These are phyloP conservation scores for Rhodotorula diobovata DNA, from an alignment of 768 basidiomycete species.

Conservation along the genomic window DNA sequence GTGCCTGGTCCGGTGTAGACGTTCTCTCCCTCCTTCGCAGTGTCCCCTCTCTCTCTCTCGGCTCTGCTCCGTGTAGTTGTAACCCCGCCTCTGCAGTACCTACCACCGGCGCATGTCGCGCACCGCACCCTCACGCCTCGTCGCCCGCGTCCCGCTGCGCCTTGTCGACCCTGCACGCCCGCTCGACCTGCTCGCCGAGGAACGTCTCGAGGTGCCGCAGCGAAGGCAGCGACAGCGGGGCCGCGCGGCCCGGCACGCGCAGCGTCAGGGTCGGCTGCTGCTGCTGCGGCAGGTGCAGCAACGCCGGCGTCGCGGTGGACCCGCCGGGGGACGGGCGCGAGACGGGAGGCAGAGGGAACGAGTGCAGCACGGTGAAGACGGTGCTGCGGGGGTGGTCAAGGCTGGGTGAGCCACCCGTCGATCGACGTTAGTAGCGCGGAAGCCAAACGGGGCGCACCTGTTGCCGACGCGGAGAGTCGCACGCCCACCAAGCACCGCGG, in stretches of 20 bases:
- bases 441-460: background rate
- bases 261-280: slow-evolving; percentile 11
- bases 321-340: background rate
- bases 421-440: background rate
- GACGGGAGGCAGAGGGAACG: slow-evolving; percentile 16
- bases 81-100: background rate
- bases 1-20: no score
- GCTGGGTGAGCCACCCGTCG: background rate
- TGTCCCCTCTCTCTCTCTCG: no score
- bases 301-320: background rate
- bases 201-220: slow-evolving; percentile 16
- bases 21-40: no score
- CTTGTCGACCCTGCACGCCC: background rate
- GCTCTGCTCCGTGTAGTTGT: no score
- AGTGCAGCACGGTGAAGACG: slow-evolving; percentile 22
- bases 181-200: slow-evolving; percentile 8
- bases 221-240: slow-evolving; percentile 19
- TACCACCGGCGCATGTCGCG: background rate
- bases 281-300: background rate
- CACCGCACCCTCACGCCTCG: background rate
- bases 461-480: slow-evolving; percentile 5
- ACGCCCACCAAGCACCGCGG: slow-evolving; percentile 22
- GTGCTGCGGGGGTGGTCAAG: background rate
- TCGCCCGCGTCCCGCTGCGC: background rate
- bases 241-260: slow-evolving; percentile 7